Conservation (phyloP, 2,329 filamentous ascomycete species). For the Aspergillus carbonarius region DNA sequence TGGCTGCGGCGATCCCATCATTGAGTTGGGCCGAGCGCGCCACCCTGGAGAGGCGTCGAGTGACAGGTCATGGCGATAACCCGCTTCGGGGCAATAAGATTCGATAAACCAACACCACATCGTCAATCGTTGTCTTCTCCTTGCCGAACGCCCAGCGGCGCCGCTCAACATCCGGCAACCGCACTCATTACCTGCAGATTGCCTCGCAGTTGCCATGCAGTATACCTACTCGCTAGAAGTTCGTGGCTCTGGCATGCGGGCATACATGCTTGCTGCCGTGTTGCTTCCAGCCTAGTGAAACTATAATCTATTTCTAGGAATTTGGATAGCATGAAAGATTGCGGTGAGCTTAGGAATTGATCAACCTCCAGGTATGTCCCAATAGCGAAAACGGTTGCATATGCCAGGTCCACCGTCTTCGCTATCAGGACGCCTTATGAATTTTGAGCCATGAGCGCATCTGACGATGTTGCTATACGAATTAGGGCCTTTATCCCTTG, state of each 20-base stretch:
- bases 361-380: not conserved
- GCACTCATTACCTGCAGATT: too few relatives aligned
- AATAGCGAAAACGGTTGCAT: not conserved
- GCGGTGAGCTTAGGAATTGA: not conserved
- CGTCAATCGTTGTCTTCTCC: not conserved
- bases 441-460: not conserved
- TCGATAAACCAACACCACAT: not conserved
- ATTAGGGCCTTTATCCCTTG: not conserved
- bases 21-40: not conserved
- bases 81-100: not conserved
- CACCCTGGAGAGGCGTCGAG: not conserved
- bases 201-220: not conserved
- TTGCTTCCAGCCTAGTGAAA: not conserved
- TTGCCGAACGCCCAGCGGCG: not conserved
- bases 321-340: not conserved
- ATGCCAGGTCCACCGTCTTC: not conserved
- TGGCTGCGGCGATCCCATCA: not conserved
- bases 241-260: not conserved
- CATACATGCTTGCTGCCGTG: not conserved
- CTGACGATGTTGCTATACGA: not conserved
- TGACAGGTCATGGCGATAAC: not conserved
- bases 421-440: not conserved
- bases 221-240: not conserved
- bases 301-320: not conserved
- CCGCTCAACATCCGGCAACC: not conserved